Evolutionary conservation across 805 yeast genomes (phyloP), one percentile per base, ranked within the genome.

Genomic region (Kuraishia ogatae): DNA sequence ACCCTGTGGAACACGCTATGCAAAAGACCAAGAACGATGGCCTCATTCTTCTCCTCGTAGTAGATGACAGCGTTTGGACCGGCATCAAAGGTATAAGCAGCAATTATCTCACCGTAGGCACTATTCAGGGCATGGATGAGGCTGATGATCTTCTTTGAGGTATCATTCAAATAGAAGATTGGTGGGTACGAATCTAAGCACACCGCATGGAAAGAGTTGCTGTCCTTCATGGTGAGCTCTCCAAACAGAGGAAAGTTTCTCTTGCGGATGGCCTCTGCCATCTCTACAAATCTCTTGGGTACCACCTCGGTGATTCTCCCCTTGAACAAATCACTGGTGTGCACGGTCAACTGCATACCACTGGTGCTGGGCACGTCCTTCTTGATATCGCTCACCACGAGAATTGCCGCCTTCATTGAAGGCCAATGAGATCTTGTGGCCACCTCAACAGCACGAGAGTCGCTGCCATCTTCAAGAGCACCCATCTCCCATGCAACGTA

Each of bases 401-500:
- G 78, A 55, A 94, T 87, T 29, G 90, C 89, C 20, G 98, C 98
- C 63, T 87, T 85, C 85, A 94, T 88, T 48, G 81, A 78, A 48
- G 97, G 91, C 99, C 99, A 94, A 70, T 89, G 96, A 39, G 74
- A 76, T 62, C 78, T 66, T 8, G 96, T 87, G 2, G 97, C 96
- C 47, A 94, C 82, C 73, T 92, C 90, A 28, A 91, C 96, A 2
- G 99, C 99, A 63, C 83, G 85, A 15, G 97, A 92, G 72, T 94
- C 99, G 50, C 81, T 77, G n/a, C 99, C 99, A 66, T 91, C 86
- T 0, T 60, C 71, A 56, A 66, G 59, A 2, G 62, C 60, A 56
- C 99, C 99, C 97, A 92, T 91, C 70, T 94, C 97, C 99, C 99
- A 94, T 2, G 98, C 98, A 13, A 94, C 99, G 66, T 84, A 94